Evolutionary conservation across 2,329 filamentous ascomycete species (phyloP), one percentile per base, ranked within the genome.

Genomic region (Leptographium radiaticola): DNA sequence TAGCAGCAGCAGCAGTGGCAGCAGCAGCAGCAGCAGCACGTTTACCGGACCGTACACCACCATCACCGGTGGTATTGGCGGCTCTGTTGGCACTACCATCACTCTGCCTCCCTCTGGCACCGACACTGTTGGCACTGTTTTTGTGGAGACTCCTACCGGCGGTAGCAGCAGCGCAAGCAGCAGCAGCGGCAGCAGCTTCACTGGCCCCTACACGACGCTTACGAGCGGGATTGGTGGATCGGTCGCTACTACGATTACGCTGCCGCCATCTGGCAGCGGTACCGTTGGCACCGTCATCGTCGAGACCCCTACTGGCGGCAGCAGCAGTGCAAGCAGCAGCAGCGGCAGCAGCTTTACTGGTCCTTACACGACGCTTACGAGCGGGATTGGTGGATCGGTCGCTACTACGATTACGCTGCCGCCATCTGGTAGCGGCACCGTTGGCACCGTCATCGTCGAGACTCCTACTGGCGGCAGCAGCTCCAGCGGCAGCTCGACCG

Each of bases 401-500:
- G 10, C 49, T 0, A 34, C 42, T 1, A 55, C 53, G 1, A 10
- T 55, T 10, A 52, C 49, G 0, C n/a, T 52, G 4, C 18, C 44
- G 13, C 53, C 53, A 0, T n/a, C 18, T 16, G 53, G 49, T 13
- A 33, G 36, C 5, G 50, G 16, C 2, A 53, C 53, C 2, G 11
- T 50, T 9, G 54, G 54, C 20, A 56, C 54, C 13, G 39, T 56
- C 40, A 47, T 56, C 6, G 51, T 56, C 1, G 46, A 53, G 34
- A 42, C 18, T 1, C 46, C 54, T 3, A 46, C 56, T 58, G 9
- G 58, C 56, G 36, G 1, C 5, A 49, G 15, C 18, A 44, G 31
- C 2, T 57, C 55, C 39, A 53, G 52, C 2, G 55, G 52, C 52
- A 58, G 56, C 6, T 58, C 16, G 16, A 42, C 16, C n/a, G 11